phyloP scores from a whole-genome alignment of 1,139 yeast species.

The Yamadazyma aaseri region DNA sequence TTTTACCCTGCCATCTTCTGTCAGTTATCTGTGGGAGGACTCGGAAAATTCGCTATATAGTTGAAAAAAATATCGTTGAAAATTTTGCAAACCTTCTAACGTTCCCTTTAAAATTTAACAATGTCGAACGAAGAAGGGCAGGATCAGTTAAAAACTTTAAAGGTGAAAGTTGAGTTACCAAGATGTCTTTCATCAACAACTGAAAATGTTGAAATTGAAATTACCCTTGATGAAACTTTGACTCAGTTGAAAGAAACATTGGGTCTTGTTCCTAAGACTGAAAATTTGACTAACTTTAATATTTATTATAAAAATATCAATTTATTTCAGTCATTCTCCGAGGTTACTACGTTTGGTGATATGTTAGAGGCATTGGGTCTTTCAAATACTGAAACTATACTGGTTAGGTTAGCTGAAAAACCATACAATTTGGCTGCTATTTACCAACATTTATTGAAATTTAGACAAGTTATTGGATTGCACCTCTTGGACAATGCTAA shows the following conservation, averaged over 20 bases:
- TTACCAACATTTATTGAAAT: slow-evolving; percentile 40
- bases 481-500: slow-evolving; percentile 38
- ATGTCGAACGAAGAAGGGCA: slow-evolving; percentile 8
- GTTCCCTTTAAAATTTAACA: neutral
- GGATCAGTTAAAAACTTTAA: slow-evolving; percentile 8
- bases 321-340: slow-evolving; percentile 34
- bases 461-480: slow-evolving; percentile 46
- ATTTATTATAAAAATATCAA: slow-evolving; percentile 38
- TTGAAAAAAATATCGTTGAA: slow-evolving; percentile 3
- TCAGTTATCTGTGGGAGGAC: no score
- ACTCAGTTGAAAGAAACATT: slow-evolving; percentile 61
- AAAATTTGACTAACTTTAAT: slow-evolving; percentile 61
- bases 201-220: slow-evolving; percentile 15
- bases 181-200: slow-evolving; percentile 21
- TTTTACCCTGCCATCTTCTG: no score
- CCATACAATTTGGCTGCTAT: slow-evolving; percentile 40
- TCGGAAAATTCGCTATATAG: no score
- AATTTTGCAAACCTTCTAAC: slow-evolving; percentile 2
- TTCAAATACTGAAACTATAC: slow-evolving; percentile 16
- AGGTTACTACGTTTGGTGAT: slow-evolving; percentile 31
- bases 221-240: slow-evolving; percentile 45
- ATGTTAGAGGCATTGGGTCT: slow-evolving; percentile 26
- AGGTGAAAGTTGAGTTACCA: slow-evolving; percentile 28
- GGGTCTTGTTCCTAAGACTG: slow-evolving; percentile 51
- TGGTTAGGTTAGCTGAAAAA: slow-evolving; percentile 26